Base-by-base conservation (phyloP, 208 protist genomes). In the Crithidia thermophila region DNA sequence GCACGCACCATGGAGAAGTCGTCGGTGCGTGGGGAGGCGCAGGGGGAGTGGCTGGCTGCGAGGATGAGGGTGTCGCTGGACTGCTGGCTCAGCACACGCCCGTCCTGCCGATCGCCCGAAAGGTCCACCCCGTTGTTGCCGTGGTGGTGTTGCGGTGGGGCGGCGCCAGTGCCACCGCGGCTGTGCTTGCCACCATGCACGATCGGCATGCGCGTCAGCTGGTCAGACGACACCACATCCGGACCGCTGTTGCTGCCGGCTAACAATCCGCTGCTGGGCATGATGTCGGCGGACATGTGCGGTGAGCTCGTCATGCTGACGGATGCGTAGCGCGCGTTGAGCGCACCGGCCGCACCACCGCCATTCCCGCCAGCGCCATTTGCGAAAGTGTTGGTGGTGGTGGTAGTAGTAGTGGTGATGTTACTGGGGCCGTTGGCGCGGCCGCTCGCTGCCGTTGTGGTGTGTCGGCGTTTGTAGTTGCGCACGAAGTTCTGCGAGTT, bases 1-100 rank as follows among this genome's bases (percentile, higher is more conserved):
- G 69, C 61, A 5, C 61, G 69, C 53, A 75, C 69, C 5, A 68
- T 58, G 36, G 64, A 56, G 33, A 68, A 67, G n/a, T 64, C 61
- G 45, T 55, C 45, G 4, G 36, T 21, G 1, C 25, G 28, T 13
- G 68, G 49, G 11, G 63, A 46, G 4, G 31, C 31, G 23, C 14
- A 5, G 3, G 28, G 42, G 10, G 57, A 49, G 36, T 2, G 39
- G 5, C 37, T 45, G 11, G 10, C 21, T 13, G 60, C 33, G 21
- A 9, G 23, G 36, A 39, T 3, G 11, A 49, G 25, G 16, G 37
- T 4, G 21, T 59, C 57, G 30, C 43, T 45, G 27, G 67, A 58
- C 9, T 28, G 23, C 6, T 13, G 31, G 57, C 47, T 21, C 6
- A 50, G 57, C 37, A 72, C 37, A 9, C 25, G 42, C 2, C 21